Percentiles rank a stretch among this genome's conserved stretches.
These are phyloP conservation scores for Cercospora zeina DNA, from an alignment of 2,329 filamentous ascomycete species.

Conservation along the genomic window DNA sequence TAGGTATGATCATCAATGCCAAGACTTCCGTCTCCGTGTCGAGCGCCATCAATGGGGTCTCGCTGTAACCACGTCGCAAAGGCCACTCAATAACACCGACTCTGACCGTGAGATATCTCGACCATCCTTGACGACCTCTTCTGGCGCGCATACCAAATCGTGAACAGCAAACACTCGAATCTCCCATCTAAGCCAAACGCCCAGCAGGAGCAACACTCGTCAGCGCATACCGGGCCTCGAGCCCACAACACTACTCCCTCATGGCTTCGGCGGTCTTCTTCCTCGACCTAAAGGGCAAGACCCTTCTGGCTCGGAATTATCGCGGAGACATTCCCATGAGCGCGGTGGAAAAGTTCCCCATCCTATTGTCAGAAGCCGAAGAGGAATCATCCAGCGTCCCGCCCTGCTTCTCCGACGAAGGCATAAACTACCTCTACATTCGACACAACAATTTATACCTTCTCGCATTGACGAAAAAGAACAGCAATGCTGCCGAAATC, in stretches of 20 bases:
- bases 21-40: conserved; percentile 12
- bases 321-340: conserved; percentile 99
- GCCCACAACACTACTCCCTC: conserved; percentile 37
- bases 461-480: conserved; percentile 94
- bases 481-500: conserved; percentile 98
- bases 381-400: conserved; percentile 97
- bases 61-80: conserved; percentile 8
- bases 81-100: conserved; percentile 9
- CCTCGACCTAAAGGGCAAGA: conserved; percentile 99
- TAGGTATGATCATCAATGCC: conserved; percentile 3
- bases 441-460: conserved; percentile 99
- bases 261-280: conserved; percentile 99
- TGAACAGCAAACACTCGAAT: not conserved
- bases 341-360: conserved; percentile 94
- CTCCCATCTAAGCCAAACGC: not conserved
- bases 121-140: not conserved
- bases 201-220: not conserved
- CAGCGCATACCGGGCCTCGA: conserved; percentile 10
- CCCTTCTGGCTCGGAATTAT: conserved; percentile 97
- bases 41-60: conserved; percentile 6
- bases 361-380: conserved; percentile 95
- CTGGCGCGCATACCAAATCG: not conserved
- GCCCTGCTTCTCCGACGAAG: conserved; percentile 96
- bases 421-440: conserved; percentile 99
- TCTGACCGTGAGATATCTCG: not conserved